Evolutionary conservation across 305 asterid genomes (phyloP).

Genomic region (Fraxinus dipetala): DNA sequence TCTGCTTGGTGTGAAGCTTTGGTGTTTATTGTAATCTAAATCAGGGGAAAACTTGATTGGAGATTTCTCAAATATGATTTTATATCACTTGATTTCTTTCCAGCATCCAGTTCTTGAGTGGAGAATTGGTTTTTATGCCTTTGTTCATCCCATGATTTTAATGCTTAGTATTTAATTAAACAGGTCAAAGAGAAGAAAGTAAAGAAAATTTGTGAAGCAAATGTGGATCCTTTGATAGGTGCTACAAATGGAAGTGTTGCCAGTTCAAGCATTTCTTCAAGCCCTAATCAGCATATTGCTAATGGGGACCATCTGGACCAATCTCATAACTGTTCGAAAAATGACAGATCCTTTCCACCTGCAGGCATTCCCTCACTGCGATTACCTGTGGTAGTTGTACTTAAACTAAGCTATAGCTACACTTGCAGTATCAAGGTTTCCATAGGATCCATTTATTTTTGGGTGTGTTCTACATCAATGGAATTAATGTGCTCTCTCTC

Average conservation of each 20-base stretch:
- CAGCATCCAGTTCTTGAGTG: neutral
- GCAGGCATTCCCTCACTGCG: conserved; percentile 73
- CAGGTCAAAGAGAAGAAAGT: conserved; percentile 98
- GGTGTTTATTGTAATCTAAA: conserved; percentile 13
- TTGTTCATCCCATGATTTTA: neutral
- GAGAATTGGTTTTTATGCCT: neutral
- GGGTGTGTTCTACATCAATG: neutral
- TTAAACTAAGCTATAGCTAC: conserved; percentile 32
- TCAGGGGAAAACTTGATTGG: conserved; percentile 5
- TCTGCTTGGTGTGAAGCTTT: conserved; percentile 11
- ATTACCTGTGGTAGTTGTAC: conserved; percentile 95
- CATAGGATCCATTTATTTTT: neutral
- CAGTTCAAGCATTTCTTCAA: conserved; percentile 65
- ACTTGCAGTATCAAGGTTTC: conserved; percentile 11
- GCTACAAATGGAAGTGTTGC: conserved; percentile 61
- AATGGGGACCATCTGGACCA: conserved; percentile 63
- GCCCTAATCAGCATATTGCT: conserved; percentile 52
- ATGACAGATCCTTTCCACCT: conserved; percentile 55
- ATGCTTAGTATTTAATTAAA: conserved; percentile 10
- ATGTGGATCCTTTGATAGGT: conserved; percentile 59
- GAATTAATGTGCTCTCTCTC: neutral
- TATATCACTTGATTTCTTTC: neutral
- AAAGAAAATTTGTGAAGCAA: conserved; percentile 81
- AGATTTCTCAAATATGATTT: neutral
- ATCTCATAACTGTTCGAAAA: conserved; percentile 52